A percentile compares a stretch with the other conserved stretches of the same genome.
Evolutionary conservation across 129 eudicot genomes (phyloP).

Genomic region (Apium graveolens): DNA sequence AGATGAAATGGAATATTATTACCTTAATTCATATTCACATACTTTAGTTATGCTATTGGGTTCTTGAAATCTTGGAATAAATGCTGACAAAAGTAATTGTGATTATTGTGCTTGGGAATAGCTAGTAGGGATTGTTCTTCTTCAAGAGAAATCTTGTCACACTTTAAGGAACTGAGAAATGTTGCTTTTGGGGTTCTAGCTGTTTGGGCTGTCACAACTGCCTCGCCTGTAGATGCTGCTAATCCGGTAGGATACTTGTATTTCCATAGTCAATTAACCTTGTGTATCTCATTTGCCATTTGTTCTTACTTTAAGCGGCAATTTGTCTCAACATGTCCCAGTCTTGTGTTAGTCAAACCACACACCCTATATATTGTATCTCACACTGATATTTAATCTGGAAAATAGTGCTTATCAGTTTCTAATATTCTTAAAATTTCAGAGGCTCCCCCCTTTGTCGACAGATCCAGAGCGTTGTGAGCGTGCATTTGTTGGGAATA

Average conservation of each 20-base stretch:
- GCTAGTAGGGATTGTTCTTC: constrained; percentile 31
- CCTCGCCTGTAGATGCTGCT: constrained; percentile 88
- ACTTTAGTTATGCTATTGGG: background rate
- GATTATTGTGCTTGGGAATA: constrained; percentile 25
- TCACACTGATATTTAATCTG: background rate
- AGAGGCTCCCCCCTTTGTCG: constrained; percentile 94
- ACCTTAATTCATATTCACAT: background rate
- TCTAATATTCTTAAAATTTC: constrained; percentile 17
- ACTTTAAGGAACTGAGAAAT: constrained; percentile 56
- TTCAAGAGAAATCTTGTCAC: constrained; percentile 27
- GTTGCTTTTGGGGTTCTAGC: constrained; percentile 85
- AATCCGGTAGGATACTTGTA: constrained; percentile 40
- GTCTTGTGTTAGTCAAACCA: background rate
- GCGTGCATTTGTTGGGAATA: constrained; percentile 93
- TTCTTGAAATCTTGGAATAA: background rate
- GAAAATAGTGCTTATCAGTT: background rate
- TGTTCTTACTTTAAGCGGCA: background rate
- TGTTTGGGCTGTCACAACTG: constrained; percentile 71
- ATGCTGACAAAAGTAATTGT: background rate
- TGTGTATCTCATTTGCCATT: no score
- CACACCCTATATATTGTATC: background rate
- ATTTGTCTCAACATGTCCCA: background rate
- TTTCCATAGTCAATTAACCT: background rate
- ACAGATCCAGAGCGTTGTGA: constrained; percentile 79
- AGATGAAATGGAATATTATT: background rate